A percentile compares a stretch with the other conserved stretches of the same genome.
Evolutionary conservation across 2,329 filamentous ascomycete species (phyloP).

Genomic region (Cordyceps militaris): DNA sequence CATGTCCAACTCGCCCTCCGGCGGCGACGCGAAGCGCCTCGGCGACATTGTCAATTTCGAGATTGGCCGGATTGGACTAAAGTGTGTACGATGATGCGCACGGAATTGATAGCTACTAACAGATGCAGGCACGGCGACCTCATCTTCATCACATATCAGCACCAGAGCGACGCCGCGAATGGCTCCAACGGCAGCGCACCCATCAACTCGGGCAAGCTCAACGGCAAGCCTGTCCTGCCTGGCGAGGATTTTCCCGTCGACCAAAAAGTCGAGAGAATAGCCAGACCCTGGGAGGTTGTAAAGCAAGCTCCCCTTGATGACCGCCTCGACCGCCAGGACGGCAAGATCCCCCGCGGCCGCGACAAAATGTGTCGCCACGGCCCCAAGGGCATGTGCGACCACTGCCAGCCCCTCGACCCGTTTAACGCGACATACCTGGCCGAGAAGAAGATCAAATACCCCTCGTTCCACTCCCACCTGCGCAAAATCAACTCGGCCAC

Average conservation of each 20-base stretch:
- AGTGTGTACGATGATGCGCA: conserved; percentile 31
- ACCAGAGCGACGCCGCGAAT: conserved; percentile 37
- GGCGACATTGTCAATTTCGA: conserved; percentile 49
- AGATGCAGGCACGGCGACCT: conserved; percentile 73
- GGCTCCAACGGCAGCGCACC: conserved; percentile 29
- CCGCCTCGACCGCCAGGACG: conserved; percentile 75
- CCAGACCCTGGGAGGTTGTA: conserved; percentile 71
- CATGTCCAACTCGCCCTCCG: conserved; percentile 54
- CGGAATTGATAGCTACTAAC: conserved; percentile 20
- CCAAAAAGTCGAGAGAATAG: conserved; percentile 55
- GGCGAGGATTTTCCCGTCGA: conserved; percentile 61
- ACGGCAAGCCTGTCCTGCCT: conserved; percentile 65
- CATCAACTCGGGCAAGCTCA: conserved; percentile 60
- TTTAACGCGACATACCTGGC: conserved; percentile 82
- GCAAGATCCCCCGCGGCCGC: conserved; percentile 72
- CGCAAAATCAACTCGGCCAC: conserved; percentile 93
- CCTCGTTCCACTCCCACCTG: conserved; percentile 91
- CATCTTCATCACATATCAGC: conserved; percentile 76
- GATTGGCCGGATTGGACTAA: conserved; percentile 53
- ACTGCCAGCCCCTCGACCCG: conserved; percentile 94
- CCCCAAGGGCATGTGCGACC: conserved; percentile 97
- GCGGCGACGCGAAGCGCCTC: conserved; percentile 52
- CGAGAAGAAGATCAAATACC: conserved; percentile 98
- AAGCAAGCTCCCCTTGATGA: conserved; percentile 85
- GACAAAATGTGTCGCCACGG: conserved; percentile 96